These are phyloP conservation scores for Populus simonii DNA, from an alignment of 345 rosid genomes.

Conservation along the genomic window DNA sequence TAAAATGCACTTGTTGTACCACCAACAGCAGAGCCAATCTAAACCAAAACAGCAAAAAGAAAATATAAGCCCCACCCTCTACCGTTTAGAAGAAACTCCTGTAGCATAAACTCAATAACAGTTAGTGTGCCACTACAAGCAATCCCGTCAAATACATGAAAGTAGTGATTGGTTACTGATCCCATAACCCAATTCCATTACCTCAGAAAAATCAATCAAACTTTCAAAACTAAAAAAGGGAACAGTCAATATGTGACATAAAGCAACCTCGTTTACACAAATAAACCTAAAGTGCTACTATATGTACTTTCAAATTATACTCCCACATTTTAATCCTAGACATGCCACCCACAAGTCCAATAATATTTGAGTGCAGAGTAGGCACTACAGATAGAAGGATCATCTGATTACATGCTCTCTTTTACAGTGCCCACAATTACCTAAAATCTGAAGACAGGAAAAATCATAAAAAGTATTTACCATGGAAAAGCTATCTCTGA, in stretches of 20 bases:
- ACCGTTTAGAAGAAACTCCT: not conserved
- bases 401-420: too few species aligned
- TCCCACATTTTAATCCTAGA: not conserved
- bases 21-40: constrained; percentile 95
- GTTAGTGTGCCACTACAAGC: not conserved
- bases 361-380: too few species aligned
- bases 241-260: not conserved
- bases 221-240: not conserved
- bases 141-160: not conserved
- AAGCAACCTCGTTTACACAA: not conserved
- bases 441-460: not conserved
- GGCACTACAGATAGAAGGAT: not conserved
- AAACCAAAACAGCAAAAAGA: constrained; percentile 8
- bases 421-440: too few species aligned
- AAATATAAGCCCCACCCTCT: not conserved
- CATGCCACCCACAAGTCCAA: not conserved
- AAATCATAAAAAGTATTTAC: constrained; percentile 26
- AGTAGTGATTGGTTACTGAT: not conserved
- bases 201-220: not conserved
- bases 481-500: constrained; percentile 94
- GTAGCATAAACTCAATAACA: not conserved
- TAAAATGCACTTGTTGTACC: constrained; percentile 74
- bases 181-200: not conserved
- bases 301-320: not conserved
- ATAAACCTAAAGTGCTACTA: not conserved